Percentiles rank a stretch among this genome's conserved stretches.
Conservation (phyloP, 179 eudicot species). For the Patellifolia procumbens region DNA sequence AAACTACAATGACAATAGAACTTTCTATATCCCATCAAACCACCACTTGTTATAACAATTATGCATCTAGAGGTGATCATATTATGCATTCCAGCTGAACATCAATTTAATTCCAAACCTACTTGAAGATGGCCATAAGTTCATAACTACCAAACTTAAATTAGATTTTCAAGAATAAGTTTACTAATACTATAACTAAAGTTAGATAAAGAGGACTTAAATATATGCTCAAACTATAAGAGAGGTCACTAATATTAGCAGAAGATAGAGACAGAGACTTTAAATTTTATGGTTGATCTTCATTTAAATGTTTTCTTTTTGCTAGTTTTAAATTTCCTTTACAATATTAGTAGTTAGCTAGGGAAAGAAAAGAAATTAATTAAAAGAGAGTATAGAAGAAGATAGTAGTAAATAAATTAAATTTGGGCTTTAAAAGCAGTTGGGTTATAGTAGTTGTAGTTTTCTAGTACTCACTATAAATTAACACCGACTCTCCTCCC, state of each 20-base stretch:
- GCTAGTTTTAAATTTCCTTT: background rate
- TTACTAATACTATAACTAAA: background rate
- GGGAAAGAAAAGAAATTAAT: background rate
- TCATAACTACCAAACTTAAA: slow-evolving; percentile 20
- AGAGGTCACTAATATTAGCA: slow-evolving; percentile 37
- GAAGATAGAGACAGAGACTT: slow-evolving; percentile 27
- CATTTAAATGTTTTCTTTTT: slow-evolving; percentile 29
- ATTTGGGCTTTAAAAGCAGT: slow-evolving; percentile 31
- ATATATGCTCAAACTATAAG: slow-evolving; percentile 37
- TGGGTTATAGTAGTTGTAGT: slow-evolving; percentile 30
- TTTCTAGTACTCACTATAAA: slow-evolving; percentile 19
- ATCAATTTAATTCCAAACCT: background rate
- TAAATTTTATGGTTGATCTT: slow-evolving; percentile 35
- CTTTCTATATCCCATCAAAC: too few relatives aligned
- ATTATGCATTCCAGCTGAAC: background rate
- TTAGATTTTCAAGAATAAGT: slow-evolving; percentile 12
- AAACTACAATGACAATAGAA: too few relatives aligned
- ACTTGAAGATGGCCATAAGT: background rate
- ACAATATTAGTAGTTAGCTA: background rate
- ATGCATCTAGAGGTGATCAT: too few relatives aligned
- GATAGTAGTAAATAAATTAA: background rate
- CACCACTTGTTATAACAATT: too few relatives aligned
- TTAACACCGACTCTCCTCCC: slow-evolving; percentile 26
- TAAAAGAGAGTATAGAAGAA: background rate
- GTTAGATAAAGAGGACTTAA: slow-evolving; percentile 29